phyloP scores from a whole-genome alignment of 1,284 basidiomycete species.

The Apiotrichum laibachii region DNA sequence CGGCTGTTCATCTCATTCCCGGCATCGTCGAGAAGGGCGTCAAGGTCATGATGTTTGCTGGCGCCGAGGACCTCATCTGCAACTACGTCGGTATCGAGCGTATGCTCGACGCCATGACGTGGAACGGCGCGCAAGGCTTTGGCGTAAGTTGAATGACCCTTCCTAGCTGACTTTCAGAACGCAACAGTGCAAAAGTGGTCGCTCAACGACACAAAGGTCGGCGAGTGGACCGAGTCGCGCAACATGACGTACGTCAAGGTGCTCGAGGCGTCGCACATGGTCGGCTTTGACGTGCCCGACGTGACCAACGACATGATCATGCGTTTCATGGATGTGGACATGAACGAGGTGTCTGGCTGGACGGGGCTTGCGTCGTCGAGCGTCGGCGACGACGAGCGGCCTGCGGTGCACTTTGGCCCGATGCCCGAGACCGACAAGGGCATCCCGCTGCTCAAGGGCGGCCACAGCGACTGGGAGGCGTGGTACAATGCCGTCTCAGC shows the following conservation, averaged over 20 bases:
- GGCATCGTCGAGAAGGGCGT: constrained; percentile 69
- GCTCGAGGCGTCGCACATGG: constrained; percentile 83
- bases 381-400: constrained; percentile 45
- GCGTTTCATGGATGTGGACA: constrained; percentile 88
- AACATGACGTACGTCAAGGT: constrained; percentile 92
- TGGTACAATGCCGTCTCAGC: constrained; percentile 91
- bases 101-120: constrained; percentile 76
- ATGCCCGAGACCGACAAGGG: constrained; percentile 29
- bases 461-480: constrained; percentile 75
- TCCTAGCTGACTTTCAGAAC: constrained; percentile 40
- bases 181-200: constrained; percentile 73
- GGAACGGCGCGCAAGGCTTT: constrained; percentile 81
- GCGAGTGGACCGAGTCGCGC: constrained; percentile 83
- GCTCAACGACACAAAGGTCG: constrained; percentile 72
- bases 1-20: constrained; percentile 76
- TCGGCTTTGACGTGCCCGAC: constrained; percentile 83
- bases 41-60: constrained; percentile 85
- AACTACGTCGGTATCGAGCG: constrained; percentile 88
- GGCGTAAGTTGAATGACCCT: constrained; percentile 60
- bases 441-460: constrained; percentile 64
- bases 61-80: constrained; percentile 94
- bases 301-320: constrained; percentile 96
- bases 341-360: constrained; percentile 71
- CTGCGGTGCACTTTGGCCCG: constrained; percentile 34
- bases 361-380: constrained; percentile 56